Base-by-base conservation (phyloP, 768 basidiomycete species). In the Sarcodon aspratus region DNA sequence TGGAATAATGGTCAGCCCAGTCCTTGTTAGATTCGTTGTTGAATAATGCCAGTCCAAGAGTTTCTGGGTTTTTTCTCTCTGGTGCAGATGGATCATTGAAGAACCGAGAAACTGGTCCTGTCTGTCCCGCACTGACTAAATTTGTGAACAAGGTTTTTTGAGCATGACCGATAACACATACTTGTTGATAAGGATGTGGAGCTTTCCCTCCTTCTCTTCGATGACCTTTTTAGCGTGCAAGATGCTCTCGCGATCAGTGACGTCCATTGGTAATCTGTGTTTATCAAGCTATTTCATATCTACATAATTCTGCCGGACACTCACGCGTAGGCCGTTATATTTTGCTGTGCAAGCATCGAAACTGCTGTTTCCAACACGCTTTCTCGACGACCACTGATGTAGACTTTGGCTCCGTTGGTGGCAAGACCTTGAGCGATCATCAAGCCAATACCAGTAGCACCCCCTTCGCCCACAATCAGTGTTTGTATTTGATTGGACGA, bases 141-240 rank as follows among this genome's bases (percentile, higher is more conserved):
- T 6, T 10, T 40, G 49, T 10, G 38, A 38, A 52, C 27, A n/a
- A 15, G 21, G 21, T 27, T 27, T 9, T 0, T 7, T n/a, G 38
- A 52, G 40, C 33, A 10, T 7, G 33, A 12, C 11, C 8, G 21
- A 31, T 27, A 27, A 27, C 33, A 56, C 74, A 37, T 50, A 90
- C 87, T 90, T 90, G 69, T 91, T 91, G 34, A 90, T 78, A 4
- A 91, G 74, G 47, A 89, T 75, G 56, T 91, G 85, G 37, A 91
- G 59, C 54, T 72, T 83, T 31, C 85, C 84, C 44, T 89, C 82
- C 51, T 70, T 70, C 46, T 71, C 64, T 55, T 76, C 67, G 36
- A 86, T 71, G 9, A 67, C 44, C 36, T 74, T 69, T 52, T 81
- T 79, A 4, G 68, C 79, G 9, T 61, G 64, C 45, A 66, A 52